Percentiles rank a stretch among this genome's conserved stretches.
Conservation (phyloP, 1,284 basidiomycete genomes). For the Mycena sp. region DNA sequence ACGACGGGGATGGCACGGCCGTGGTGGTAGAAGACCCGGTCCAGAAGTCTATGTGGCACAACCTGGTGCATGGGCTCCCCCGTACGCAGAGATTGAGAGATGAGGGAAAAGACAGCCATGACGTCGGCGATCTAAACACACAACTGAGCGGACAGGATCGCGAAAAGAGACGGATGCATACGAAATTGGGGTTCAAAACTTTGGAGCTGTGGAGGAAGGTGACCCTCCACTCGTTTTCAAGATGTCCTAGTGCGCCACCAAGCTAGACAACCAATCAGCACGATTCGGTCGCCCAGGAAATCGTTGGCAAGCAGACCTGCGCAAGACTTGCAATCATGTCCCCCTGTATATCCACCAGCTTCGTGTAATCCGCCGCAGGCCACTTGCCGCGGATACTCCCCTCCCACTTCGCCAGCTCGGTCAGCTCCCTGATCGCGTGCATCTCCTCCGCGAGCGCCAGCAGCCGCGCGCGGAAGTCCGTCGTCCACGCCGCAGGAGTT, state of each 20-base stretch:
- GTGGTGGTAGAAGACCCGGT: conserved; percentile 53
- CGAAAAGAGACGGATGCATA: conserved; percentile 10
- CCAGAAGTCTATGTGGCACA: conserved; percentile 52
- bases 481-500: conserved; percentile 32
- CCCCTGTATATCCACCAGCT: conserved; percentile 49
- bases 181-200: conserved; percentile 57
- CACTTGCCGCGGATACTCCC: conserved; percentile 60
- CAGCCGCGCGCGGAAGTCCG: conserved; percentile 43
- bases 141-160: no score
- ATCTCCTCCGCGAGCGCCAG: conserved; percentile 49
- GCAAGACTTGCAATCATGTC: conserved; percentile 54
- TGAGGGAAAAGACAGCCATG: conserved; percentile 53
- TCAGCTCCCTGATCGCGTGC: conserved; percentile 46
- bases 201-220: conserved; percentile 52
- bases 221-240: conserved; percentile 49
- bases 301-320: conserved; percentile 48
- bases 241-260: conserved; percentile 49
- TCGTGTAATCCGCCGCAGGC: conserved; percentile 57
- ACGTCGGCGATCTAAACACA: conserved; percentile 53
- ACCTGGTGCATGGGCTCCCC: conserved; percentile 58
- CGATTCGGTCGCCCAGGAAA: neutral
- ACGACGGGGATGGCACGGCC: neutral
- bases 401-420: conserved; percentile 55
- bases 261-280: conserved; percentile 40
- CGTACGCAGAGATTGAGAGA: conserved; percentile 57